Percentiles rank a stretch among this genome's conserved stretches.
Conservation (phyloP, 164 flowering plant genomes). For the Sextonia rubra region DNA sequence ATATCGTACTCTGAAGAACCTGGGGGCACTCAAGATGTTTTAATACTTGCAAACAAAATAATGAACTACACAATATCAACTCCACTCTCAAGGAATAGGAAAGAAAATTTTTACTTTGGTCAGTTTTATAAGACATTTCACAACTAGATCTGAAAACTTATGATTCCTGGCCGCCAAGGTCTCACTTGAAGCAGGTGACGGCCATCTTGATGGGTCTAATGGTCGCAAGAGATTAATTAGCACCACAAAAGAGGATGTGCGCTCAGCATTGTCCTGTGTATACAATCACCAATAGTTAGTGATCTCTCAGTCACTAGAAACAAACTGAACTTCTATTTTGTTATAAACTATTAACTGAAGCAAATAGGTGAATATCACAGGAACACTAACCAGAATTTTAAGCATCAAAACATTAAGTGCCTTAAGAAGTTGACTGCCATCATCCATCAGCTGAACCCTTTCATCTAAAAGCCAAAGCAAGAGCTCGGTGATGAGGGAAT, state of each 20-base stretch:
- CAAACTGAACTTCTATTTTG: neutral
- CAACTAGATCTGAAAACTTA: constrained; percentile 94
- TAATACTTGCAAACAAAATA: neutral
- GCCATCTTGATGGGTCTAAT: constrained; percentile 94
- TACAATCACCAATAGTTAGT: neutral
- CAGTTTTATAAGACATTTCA: constrained; percentile 89
- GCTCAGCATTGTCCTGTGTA: constrained; percentile 93
- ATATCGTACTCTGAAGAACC: constrained; percentile 96
- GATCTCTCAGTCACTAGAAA: neutral
- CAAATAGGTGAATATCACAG: neutral
- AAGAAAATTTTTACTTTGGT: constrained; percentile 56
- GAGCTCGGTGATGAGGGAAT: constrained; percentile 88
- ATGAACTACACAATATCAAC: neutral
- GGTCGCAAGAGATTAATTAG: constrained; percentile 88
- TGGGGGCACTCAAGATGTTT: constrained; percentile 14
- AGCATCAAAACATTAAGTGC: constrained; percentile 98
- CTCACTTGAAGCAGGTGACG: constrained; percentile 70
- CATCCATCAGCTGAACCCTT: constrained; percentile 95
- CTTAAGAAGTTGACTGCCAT: constrained; percentile 94
- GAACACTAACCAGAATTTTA: constrained; percentile 73
- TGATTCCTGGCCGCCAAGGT: constrained; percentile 66
- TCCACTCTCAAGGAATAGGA: too few species aligned
- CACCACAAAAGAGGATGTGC: constrained; percentile 93
- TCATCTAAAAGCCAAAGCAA: constrained; percentile 98
- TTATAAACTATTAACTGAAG: neutral